Evolutionary conservation across 2,329 filamentous ascomycete species (phyloP), one percentile per base, ranked within the genome.

Genomic region (Paecilomyces sp.): DNA sequence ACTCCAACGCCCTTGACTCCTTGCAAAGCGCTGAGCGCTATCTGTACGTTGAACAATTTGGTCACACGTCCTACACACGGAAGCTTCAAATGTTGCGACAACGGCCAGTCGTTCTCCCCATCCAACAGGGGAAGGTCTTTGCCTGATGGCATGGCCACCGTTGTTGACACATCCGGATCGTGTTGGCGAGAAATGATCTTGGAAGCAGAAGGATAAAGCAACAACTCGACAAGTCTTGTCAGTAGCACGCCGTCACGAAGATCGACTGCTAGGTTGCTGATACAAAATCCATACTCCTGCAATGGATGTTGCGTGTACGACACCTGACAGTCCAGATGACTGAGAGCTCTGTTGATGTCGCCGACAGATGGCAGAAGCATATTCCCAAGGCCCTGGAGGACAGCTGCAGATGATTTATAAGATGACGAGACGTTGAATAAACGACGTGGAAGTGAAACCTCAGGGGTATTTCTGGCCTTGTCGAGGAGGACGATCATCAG

Each of bases 401-500:
- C 75, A 6, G 77, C 76, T 5, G 72, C 68, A 7, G 85, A 87
- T 1, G 83, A 82, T 71, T 87, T 88, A 67, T 82, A 73, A 1
- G 70, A 64, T 0, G 85, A 85, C 1, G 75, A 74, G 1, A 73
- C 61, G 50, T 79, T 77, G 68, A 87, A 87, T 1, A 87, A 75
- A 61, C 78, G 79, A 25, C 74, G 63, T 28, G 69, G 68, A 57
- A 71, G 60, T 52, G 60, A 63, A 50, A 68, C 68, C 31, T 66
- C 64, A 61, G 41, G 70, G 66, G 12, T 79, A 55, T 54, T 65
- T 66, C 82, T 84, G 9, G 77, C 79, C 60, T 80, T 79, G 64
- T 88, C 85, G 12, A 88, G 76, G 15, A 88, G 74, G 58, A 81
- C 75, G 55, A 87, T 75, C 2, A 88, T 77, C 82, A 87, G 82